Evolutionary conservation across 1,284 basidiomycete species (phyloP).

Genomic region (Phaffia rhodozyma): DNA sequence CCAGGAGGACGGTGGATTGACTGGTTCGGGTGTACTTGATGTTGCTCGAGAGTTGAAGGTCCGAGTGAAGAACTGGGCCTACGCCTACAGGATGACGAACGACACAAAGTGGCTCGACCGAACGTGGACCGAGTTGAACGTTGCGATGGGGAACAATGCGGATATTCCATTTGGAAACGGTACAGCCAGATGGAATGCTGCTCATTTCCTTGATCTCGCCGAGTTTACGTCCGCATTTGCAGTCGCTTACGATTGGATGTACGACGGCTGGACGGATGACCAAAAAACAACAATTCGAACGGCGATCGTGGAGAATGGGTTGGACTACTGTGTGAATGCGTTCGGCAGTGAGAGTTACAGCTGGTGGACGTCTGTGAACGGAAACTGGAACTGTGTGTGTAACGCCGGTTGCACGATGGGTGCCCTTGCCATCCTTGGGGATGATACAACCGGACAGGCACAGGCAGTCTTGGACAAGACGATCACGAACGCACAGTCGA

Average conservation of each 20-base stretch:
- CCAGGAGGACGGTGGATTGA: constrained; percentile 53
- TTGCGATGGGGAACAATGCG: constrained; percentile 34
- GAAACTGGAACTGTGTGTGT: constrained; percentile 63
- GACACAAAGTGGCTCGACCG: constrained; percentile 75
- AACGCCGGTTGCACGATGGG: constrained; percentile 83
- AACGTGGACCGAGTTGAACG: constrained; percentile 64
- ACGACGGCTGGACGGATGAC: constrained; percentile 65
- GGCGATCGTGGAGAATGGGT: constrained; percentile 69
- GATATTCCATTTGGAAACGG: constrained; percentile 45
- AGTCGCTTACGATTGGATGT: constrained; percentile 89
- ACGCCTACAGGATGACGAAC: constrained; percentile 80
- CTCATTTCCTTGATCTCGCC: constrained; percentile 87
- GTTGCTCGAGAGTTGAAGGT: constrained; percentile 79
- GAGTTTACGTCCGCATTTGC: constrained; percentile 79
- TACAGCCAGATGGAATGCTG: constrained; percentile 56
- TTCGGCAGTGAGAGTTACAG: constrained; percentile 36
- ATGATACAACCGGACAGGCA: constrained; percentile 67
- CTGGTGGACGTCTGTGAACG: constrained; percentile 42
- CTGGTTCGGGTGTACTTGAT: constrained; percentile 79
- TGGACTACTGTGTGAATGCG: constrained; percentile 49
- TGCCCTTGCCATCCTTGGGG: constrained; percentile 75
- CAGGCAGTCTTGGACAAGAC: constrained; percentile 54
- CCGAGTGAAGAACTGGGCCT: constrained; percentile 83
- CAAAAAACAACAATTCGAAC: constrained; percentile 60
- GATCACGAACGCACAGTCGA: constrained; percentile 59